A percentile compares a stretch with the other conserved stretches of the same genome.
These are phyloP conservation scores for Uronychia binucleata DNA, from an alignment of 73 alveolate species.

Conservation along the genomic window DNA sequence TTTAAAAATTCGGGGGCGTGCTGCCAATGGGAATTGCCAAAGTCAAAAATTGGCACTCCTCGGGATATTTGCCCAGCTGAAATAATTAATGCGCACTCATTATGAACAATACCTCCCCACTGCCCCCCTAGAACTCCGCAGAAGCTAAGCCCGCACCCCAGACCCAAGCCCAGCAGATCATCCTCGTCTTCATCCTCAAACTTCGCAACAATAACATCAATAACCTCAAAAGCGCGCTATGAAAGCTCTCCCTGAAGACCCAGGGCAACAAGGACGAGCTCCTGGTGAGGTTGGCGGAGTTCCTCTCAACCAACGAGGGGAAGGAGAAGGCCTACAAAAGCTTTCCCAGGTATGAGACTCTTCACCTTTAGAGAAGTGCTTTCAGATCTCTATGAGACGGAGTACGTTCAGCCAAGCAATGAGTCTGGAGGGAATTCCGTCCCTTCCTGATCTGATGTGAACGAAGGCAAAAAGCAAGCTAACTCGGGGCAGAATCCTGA, in stretches of 20 bases:
- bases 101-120: neutral
- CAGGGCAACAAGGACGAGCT: conserved; percentile 44
- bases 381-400: neutral
- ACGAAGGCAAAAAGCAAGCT: too few relatives aligned
- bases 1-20: neutral
- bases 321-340: conserved; percentile 16
- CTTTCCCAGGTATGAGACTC: conserved; percentile 32
- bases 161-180: neutral
- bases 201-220: conserved; percentile 35
- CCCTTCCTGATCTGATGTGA: neutral
- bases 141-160: neutral
- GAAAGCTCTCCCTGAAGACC: conserved; percentile 35
- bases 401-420: neutral
- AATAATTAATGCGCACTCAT: neutral
- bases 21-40: neutral
- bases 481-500: too few relatives aligned
- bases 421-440: neutral
- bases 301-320: conserved; percentile 22
- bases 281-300: conserved; percentile 29
- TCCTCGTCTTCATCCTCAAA: conserved; percentile 25
- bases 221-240: conserved; percentile 45
- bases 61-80: neutral
- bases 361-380: neutral
- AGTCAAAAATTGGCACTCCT: neutral
- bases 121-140: too few relatives aligned